Evolutionary conservation across 441 rosid species (phyloP).

Genomic region (Cnidoscolus chayamansa): DNA sequence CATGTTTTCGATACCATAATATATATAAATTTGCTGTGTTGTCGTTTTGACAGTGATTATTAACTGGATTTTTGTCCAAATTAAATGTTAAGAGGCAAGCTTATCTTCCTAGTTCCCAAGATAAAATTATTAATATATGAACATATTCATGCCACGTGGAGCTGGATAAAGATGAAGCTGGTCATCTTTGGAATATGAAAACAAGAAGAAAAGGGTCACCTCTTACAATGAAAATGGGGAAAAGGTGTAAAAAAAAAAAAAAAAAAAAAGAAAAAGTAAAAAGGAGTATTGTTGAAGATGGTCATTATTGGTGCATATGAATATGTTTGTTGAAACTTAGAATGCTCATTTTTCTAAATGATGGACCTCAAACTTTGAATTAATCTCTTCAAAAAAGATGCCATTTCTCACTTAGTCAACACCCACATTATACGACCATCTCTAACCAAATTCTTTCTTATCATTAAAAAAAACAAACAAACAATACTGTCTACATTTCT

Average conservation of each 20-base stretch:
- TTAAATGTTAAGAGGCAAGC: too few relatives aligned
- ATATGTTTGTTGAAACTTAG: neutral
- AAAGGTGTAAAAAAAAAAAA: neutral
- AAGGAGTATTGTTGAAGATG: neutral
- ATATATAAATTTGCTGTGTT: too few relatives aligned
- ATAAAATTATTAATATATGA: neutral
- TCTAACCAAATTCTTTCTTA: neutral
- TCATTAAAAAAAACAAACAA: neutral
- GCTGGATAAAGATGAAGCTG: neutral
- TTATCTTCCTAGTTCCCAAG: neutral
- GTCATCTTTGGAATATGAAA: neutral
- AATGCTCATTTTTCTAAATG: neutral
- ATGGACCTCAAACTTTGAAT: neutral
- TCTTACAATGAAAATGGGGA: neutral
- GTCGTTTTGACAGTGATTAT: too few relatives aligned
- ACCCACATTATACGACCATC: conserved; percentile 10
- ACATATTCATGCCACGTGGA: neutral
- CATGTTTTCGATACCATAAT: too few relatives aligned
- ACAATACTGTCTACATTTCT: neutral
- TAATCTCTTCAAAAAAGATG: neutral
- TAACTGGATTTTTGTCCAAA: too few relatives aligned
- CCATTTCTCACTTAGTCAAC: neutral
- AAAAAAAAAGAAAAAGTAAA: neutral
- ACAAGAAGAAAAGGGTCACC: neutral
- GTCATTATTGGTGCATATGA: neutral